phyloP scores from a whole-genome alignment of 495 filamentous ascomycete genomes.

The Aspergillus cristatus region DNA sequence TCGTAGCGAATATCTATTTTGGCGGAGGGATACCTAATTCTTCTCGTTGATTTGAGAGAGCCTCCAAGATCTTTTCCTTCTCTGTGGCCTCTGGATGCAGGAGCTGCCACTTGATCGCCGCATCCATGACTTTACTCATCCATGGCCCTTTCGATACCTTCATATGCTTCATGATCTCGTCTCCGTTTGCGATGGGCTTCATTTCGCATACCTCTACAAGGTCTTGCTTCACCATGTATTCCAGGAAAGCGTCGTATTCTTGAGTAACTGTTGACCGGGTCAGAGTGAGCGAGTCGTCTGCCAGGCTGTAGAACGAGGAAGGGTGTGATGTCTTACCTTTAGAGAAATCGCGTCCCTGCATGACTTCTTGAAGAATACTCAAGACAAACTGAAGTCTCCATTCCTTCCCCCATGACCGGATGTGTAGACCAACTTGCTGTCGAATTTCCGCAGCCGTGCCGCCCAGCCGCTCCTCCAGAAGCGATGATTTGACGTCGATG shows the following conservation, averaged over 20 bases:
- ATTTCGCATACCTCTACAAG: constrained; percentile 38
- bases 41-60: constrained; percentile 42
- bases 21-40: constrained; percentile 47
- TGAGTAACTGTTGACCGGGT: constrained; percentile 30
- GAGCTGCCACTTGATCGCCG: constrained; percentile 77
- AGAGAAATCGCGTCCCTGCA: constrained; percentile 25
- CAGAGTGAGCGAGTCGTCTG: no score
- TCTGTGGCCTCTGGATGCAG: constrained; percentile 59
- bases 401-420: constrained; percentile 65
- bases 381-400: constrained; percentile 72
- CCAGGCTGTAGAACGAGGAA: no score
- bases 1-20: no score
- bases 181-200: constrained; percentile 57
- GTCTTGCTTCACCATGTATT: constrained; percentile 30
- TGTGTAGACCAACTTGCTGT: constrained; percentile 59
- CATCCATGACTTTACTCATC: constrained; percentile 63
- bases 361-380: constrained; percentile 57
- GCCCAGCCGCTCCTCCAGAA: constrained; percentile 14
- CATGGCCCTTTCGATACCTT: constrained; percentile 61
- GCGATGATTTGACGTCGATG: constrained; percentile 42
- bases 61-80: constrained; percentile 53
- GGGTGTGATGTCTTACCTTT: constrained; percentile 19
- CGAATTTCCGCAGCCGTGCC: constrained; percentile 33
- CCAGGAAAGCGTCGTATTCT: constrained; percentile 38
- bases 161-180: constrained; percentile 51